Conservation (phyloP, 768 basidiomycete genomes). For the Termitomyces sp. region DNA sequence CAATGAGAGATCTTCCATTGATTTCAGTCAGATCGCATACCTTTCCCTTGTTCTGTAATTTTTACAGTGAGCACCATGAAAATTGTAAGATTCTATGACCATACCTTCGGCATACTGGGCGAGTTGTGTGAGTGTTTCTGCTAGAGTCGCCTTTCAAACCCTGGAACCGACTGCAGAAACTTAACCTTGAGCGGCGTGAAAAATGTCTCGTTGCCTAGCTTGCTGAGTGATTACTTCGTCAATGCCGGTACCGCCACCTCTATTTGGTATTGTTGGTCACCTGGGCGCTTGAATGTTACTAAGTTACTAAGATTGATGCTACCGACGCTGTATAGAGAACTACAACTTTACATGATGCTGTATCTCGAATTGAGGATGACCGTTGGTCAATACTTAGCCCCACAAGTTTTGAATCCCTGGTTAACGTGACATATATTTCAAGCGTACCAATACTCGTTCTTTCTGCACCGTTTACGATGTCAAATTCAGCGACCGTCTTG, state of each 20-base stretch:
- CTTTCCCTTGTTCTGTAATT: conserved; percentile 68
- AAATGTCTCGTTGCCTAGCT: neutral
- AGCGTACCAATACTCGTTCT: neutral
- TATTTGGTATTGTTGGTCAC: conserved; percentile 15
- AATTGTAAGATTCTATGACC: conserved; percentile 11
- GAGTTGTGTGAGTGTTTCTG: conserved; percentile 6
- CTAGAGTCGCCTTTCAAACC: conserved; percentile 8
- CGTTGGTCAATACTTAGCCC: no score
- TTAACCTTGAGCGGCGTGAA: neutral
- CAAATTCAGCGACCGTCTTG: neutral
- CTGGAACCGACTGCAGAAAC: conserved; percentile 8
- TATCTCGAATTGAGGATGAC: no score
- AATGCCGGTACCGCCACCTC: conserved; percentile 7
- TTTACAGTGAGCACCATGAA: conserved; percentile 11
- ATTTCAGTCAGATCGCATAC: conserved; percentile 25
- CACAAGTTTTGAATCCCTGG: neutral
- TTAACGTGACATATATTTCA: neutral
- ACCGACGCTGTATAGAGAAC: no score
- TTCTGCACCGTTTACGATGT: no score
- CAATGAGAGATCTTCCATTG: neutral
- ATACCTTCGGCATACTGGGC: conserved; percentile 46
- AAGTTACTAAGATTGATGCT: no score
- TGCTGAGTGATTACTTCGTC: conserved; percentile 8
- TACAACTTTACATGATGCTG: no score
- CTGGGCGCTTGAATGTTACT: no score